A percentile compares a stretch with the other conserved stretches of the same genome.
These are phyloP conservation scores for Saksenaea oblongispora DNA, from an alignment of 371 early-diverging fungal genomes.

Conservation along the genomic window DNA sequence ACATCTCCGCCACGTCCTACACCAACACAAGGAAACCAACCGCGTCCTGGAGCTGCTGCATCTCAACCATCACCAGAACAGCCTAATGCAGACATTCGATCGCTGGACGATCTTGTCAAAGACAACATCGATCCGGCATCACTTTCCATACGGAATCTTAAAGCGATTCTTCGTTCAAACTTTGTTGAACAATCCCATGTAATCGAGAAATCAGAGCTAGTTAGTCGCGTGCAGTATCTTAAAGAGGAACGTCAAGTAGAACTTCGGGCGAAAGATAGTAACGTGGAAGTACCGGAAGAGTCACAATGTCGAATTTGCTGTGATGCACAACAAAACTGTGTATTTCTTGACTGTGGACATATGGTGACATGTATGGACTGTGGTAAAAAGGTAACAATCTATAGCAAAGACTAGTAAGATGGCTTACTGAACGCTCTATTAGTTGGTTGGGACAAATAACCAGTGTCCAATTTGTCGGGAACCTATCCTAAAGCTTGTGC, in stretches of 20 bases:
- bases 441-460: conserved; percentile 51
- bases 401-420: background rate
- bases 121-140: conserved; percentile 43
- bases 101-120: conserved; percentile 33
- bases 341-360: conserved; percentile 62
- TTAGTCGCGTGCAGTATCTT: conserved; percentile 44
- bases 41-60: background rate
- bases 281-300: conserved; percentile 33
- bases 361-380: conserved; percentile 66
- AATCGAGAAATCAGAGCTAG: conserved; percentile 57
- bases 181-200: conserved; percentile 51
- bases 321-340: conserved; percentile 63
- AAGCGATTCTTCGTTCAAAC: conserved; percentile 49
- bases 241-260: conserved; percentile 40
- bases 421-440: background rate
- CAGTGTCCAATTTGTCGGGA: conserved; percentile 70
- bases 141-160: conserved; percentile 54
- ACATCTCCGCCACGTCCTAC: conserved; percentile 5
- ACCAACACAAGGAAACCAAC: background rate
- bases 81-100: conserved; percentile 19
- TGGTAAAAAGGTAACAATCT: conserved; percentile 46
- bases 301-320: conserved; percentile 58
- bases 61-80: conserved; percentile 12
- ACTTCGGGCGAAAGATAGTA: conserved; percentile 9
- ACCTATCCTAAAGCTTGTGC: conserved; percentile 50